These are phyloP conservation scores for Apiotrichum brassicae DNA, from an alignment of 1,284 basidiomycete species.

Conservation along the genomic window DNA sequence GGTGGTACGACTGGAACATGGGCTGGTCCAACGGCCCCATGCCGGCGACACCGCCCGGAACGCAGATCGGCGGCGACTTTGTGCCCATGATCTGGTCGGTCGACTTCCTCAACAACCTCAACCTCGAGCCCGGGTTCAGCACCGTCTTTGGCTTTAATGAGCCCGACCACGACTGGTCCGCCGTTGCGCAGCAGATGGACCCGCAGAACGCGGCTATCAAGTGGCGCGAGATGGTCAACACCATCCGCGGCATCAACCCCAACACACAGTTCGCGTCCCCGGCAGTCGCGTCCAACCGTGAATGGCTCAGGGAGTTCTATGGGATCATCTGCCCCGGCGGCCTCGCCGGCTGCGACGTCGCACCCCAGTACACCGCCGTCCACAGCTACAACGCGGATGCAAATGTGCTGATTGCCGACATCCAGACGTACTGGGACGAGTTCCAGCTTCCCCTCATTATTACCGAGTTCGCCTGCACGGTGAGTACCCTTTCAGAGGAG, in stretches of 20 bases:
- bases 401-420: slow-evolving; percentile 21
- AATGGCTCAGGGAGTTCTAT: slow-evolving; percentile 25
- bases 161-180: neutral
- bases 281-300: slow-evolving; percentile 24
- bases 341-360: slow-evolving; percentile 18
- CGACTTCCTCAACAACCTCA: neutral
- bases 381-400: slow-evolving; percentile 37
- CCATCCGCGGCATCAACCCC: neutral
- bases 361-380: slow-evolving; percentile 32
- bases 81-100: slow-evolving; percentile 1
- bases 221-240: neutral
- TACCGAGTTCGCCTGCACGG: slow-evolving; percentile 29
- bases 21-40: neutral
- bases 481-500: neutral
- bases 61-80: neutral
- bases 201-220: neutral
- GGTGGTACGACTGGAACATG: slow-evolving; percentile 4
- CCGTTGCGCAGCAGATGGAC: neutral
- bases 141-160: slow-evolving; percentile 5
- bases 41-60: neutral
- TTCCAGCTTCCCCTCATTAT: slow-evolving; percentile 28
- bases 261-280: slow-evolving; percentile 19
- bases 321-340: slow-evolving; percentile 8
- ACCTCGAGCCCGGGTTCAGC: neutral
- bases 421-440: slow-evolving; percentile 19